A percentile compares a stretch with the other conserved stretches of the same genome.
Conservation (phyloP, 2,329 filamentous ascomycete genomes). For the Ophiocordyceps camponoti-leonardi region DNA sequence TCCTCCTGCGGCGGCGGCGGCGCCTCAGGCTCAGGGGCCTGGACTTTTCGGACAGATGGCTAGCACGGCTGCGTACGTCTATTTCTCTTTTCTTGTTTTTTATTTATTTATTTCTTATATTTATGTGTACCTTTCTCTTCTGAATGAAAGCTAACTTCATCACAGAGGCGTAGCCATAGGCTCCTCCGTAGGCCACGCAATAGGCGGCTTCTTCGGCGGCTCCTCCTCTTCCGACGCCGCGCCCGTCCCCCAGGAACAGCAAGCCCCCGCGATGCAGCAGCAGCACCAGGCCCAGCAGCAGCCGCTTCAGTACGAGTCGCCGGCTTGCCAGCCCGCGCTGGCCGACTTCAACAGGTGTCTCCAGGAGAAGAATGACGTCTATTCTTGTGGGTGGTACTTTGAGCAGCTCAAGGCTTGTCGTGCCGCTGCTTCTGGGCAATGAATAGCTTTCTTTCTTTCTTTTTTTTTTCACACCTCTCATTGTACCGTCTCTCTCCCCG, state of each 20-base stretch:
- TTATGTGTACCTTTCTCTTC: no score
- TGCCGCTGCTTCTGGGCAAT: conserved; percentile 57
- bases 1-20: conserved; percentile 18
- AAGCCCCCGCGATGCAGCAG: conserved; percentile 12
- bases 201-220: conserved; percentile 76
- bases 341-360: conserved; percentile 76
- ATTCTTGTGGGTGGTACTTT: conserved; percentile 94
- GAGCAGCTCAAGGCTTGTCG: conserved; percentile 92
- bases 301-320: conserved; percentile 31
- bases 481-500: neutral
- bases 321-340: neutral
- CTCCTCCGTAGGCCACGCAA: conserved; percentile 85
- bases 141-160: no score
- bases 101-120: no score
- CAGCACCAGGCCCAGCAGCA: conserved; percentile 24
- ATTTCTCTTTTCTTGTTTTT: no score
- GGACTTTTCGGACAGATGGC: conserved; percentile 96
- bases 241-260: conserved; percentile 28
- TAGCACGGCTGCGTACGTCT: conserved; percentile 83
- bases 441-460: conserved; percentile 9
- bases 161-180: conserved; percentile 90
- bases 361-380: conserved; percentile 88
- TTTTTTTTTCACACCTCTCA: neutral
- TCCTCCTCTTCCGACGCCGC: conserved; percentile 35
- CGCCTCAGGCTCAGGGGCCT: conserved; percentile 45